Conservation (phyloP, 2,329 filamentous ascomycete genomes). For the Aspergillus aculeatus region DNA sequence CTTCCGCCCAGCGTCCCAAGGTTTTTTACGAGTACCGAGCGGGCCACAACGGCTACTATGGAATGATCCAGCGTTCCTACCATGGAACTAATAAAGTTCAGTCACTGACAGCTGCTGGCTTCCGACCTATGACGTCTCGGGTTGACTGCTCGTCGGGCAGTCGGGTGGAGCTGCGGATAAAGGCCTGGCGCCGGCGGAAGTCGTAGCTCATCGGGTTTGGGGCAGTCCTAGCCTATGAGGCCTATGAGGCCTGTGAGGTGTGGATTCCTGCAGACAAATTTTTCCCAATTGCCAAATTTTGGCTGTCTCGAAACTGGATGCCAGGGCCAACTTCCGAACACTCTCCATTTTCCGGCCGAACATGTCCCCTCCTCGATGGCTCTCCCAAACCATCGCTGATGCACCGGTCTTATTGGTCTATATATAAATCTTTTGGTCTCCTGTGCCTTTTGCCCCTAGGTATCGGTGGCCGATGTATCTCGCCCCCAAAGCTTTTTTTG, state of each 20-base stretch:
- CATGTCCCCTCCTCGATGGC: neutral
- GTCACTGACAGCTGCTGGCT: conserved; percentile 2
- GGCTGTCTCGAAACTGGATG: neutral
- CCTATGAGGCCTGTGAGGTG: neutral
- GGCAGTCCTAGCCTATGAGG: neutral
- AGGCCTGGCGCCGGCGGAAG: conserved; percentile 1
- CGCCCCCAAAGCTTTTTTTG: conserved; percentile 1
- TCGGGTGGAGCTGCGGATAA: neutral
- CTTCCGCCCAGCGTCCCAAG: neutral
- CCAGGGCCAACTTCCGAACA: conserved; percentile 8
- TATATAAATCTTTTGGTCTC: conserved; percentile 1
- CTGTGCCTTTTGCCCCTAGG: neutral
- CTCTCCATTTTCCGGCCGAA: conserved; percentile 14
- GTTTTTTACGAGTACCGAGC: conserved; percentile 3
- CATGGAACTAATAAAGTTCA: neutral
- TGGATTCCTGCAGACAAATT: conserved; percentile 5
- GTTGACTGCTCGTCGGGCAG: neutral
- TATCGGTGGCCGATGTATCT: neutral
- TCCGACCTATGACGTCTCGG: conserved; percentile 1
- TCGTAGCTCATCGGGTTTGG: neutral
- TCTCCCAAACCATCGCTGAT: neutral
- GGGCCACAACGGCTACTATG: conserved; percentile 6
- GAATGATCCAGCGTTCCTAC: conserved; percentile 3
- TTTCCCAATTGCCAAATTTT: conserved; percentile 2
- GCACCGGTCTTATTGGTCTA: conserved; percentile 3